A percentile compares a stretch with the other conserved stretches of the same genome.
Conservation (phyloP, 305 asterid species). For the Plantago coronopus region DNA sequence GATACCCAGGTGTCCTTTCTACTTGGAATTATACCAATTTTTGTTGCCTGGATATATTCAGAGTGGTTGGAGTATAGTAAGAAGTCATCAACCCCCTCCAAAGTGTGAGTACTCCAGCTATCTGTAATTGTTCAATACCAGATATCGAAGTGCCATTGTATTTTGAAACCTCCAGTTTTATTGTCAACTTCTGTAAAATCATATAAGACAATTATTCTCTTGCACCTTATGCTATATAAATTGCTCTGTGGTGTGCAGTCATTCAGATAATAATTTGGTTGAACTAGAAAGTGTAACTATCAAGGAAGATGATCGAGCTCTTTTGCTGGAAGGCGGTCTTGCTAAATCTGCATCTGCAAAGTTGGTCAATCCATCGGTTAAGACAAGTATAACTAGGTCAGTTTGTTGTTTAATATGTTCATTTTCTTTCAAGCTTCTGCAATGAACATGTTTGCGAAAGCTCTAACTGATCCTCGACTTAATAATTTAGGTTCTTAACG, state of each 20-base stretch:
- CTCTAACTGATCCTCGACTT: conserved; percentile 20
- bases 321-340: conserved; percentile 77
- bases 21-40: conserved; percentile 74
- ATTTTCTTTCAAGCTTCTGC: conserved; percentile 15
- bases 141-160: neutral
- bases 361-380: conserved; percentile 47
- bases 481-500: conserved; percentile 54
- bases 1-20: conserved; percentile 71
- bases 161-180: no score
- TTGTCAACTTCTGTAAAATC: neutral
- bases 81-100: conserved; percentile 49
- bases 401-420: conserved; percentile 15
- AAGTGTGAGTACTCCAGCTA: conserved; percentile 53
- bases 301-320: conserved; percentile 78
- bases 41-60: conserved; percentile 76
- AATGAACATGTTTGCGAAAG: conserved; percentile 13
- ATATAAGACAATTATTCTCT: conserved; percentile 3
- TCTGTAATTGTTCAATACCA: neutral
- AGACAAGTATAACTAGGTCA: conserved; percentile 65
- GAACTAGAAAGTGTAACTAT: conserved; percentile 52
- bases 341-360: conserved; percentile 59
- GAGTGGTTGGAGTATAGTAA: conserved; percentile 78
- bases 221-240: conserved; percentile 17
- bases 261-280: conserved; percentile 74
- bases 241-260: conserved; percentile 48